Percentiles rank a stretch among this genome's conserved stretches.
Evolutionary conservation across 768 basidiomycete genomes (phyloP).

Genomic region (Coprinopsis strossmayeri): DNA sequence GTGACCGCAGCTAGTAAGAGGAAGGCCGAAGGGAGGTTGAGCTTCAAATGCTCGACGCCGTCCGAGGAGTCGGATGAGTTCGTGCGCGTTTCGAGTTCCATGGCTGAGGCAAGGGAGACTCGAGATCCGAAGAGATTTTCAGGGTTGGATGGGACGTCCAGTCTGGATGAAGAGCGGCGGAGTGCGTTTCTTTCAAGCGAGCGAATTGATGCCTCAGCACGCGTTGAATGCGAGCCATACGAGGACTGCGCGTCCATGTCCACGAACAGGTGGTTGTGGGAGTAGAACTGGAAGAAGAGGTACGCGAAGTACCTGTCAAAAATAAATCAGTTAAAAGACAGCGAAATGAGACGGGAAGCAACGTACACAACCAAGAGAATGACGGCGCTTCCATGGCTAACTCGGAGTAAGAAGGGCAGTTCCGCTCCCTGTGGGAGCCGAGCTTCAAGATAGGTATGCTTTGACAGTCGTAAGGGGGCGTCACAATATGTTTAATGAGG

Average conservation of each 20-base stretch:
- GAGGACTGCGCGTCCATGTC: conserved; percentile 25
- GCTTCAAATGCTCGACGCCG: conserved; percentile 22
- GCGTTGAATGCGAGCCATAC: conserved; percentile 12
- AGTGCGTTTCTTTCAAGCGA: no score
- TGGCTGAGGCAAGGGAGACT: conserved; percentile 13
- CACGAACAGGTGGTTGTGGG: conserved; percentile 39
- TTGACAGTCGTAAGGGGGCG: conserved; percentile 19
- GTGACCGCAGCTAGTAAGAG: conserved; percentile 26
- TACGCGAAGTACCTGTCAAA: conserved; percentile 19
- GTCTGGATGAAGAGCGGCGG: conserved; percentile 8
- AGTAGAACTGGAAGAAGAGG: conserved; percentile 49
- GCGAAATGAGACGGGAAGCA: background rate
- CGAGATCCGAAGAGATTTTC: conserved; percentile 15
- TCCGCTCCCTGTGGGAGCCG: conserved; percentile 28
- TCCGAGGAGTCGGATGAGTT: conserved; percentile 10
- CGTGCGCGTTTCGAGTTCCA: conserved; percentile 5
- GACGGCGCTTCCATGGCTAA: conserved; percentile 42
- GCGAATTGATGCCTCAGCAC: no score
- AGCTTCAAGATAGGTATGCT: conserved; percentile 23
- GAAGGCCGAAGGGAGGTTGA: conserved; percentile 30
- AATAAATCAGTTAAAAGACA: background rate
- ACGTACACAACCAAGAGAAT: conserved; percentile 37
- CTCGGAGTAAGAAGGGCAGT: conserved; percentile 31
- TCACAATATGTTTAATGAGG: conserved; percentile 3
- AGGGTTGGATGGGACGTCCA: conserved; percentile 16